These are phyloP conservation scores for Colletotrichum magnum DNA, from an alignment of 2,329 filamentous ascomycete species.

Conservation along the genomic window DNA sequence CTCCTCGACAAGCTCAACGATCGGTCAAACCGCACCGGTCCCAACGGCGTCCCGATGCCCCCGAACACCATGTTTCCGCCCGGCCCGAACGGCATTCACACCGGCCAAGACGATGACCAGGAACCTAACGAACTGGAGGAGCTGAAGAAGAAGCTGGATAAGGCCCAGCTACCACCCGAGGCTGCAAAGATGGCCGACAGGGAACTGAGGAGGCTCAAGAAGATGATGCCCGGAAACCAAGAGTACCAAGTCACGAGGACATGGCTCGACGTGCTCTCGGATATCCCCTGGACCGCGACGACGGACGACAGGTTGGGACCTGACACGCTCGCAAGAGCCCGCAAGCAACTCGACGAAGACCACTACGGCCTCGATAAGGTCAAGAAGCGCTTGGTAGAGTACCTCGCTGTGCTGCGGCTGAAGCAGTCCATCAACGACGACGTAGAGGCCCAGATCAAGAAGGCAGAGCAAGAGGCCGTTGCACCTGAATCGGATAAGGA, in stretches of 20 bases:
- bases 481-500: conserved; percentile 44
- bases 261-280: conserved; percentile 92
- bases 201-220: conserved; percentile 88
- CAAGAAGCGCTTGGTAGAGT: conserved; percentile 96
- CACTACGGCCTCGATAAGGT: conserved; percentile 98
- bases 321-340: conserved; percentile 82
- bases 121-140: conserved; percentile 93
- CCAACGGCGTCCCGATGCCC: conserved; percentile 39
- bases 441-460: conserved; percentile 82
- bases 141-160: conserved; percentile 87
- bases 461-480: conserved; percentile 71
- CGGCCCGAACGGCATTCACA: conserved; percentile 47
- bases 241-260: conserved; percentile 95
- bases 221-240: conserved; percentile 96
- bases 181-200: conserved; percentile 91
- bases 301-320: conserved; percentile 90
- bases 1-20: conserved; percentile 68
- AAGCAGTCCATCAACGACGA: conserved; percentile 93
- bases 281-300: conserved; percentile 90
- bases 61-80: conserved; percentile 42
- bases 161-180: conserved; percentile 85
- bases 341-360: conserved; percentile 93
- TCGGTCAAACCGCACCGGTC: conserved; percentile 37
- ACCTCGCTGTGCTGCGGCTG: conserved; percentile 93
- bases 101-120: conserved; percentile 76